Evolutionary conservation across 768 basidiomycete genomes (phyloP).

Genomic region (Lactifluus pinguis): DNA sequence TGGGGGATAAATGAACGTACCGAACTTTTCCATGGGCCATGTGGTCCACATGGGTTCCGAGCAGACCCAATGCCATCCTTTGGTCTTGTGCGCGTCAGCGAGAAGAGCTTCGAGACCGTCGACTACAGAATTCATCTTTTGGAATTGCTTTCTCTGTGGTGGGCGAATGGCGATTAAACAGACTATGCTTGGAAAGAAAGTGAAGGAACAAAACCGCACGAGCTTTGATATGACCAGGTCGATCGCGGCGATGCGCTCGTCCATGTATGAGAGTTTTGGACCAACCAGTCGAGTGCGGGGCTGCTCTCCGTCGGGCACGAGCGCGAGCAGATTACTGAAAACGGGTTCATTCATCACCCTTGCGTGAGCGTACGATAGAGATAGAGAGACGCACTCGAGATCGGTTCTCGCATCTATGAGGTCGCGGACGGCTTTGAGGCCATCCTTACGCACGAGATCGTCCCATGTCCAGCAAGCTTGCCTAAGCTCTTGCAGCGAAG

Average conservation of each 20-base stretch:
- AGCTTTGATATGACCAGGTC: constrained; percentile 53
- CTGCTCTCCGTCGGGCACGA: constrained; percentile 40
- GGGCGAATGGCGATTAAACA: not conserved
- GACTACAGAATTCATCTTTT: constrained; percentile 50
- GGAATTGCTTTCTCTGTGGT: constrained; percentile 59
- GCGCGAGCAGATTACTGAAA: constrained; percentile 53
- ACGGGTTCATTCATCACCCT: not conserved
- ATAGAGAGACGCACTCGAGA: constrained; percentile 53
- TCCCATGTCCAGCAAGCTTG: constrained; percentile 68
- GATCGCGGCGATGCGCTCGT: constrained; percentile 50
- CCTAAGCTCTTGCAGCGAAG: constrained; percentile 58
- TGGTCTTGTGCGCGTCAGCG: constrained; percentile 58
- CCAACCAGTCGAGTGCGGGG: constrained; percentile 53
- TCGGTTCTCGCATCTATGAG: constrained; percentile 76
- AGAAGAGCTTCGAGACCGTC: constrained; percentile 58
- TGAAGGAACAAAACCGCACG: constrained; percentile 34
- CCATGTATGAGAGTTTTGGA: constrained; percentile 61
- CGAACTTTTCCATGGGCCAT: constrained; percentile 75
- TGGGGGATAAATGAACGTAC: constrained; percentile 29
- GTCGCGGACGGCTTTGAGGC: constrained; percentile 61
- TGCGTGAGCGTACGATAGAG: not conserved
- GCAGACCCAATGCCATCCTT: constrained; percentile 63
- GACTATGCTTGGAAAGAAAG: no score
- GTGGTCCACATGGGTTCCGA: constrained; percentile 73
- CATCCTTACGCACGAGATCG: constrained; percentile 71